Percentiles rank a stretch among this genome's conserved stretches.
These are phyloP conservation scores for Lumnitzera racemosa DNA, from an alignment of 345 rosid genomes.

Conservation along the genomic window DNA sequence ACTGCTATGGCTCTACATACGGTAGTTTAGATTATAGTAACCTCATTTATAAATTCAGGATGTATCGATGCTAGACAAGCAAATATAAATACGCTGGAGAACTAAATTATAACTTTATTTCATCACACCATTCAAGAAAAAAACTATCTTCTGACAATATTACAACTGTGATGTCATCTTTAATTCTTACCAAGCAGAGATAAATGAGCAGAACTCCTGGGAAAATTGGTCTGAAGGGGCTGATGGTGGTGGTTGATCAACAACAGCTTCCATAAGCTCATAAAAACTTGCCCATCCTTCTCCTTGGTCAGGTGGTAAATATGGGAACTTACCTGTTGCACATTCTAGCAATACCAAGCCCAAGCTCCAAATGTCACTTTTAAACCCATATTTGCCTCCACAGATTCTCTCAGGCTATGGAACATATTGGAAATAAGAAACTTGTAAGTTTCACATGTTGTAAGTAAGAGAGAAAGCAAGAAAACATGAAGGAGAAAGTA, in stretches of 20 bases:
- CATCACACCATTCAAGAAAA: too few species aligned
- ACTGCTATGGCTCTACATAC: too few species aligned
- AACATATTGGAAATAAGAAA: not conserved
- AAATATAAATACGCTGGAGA: too few species aligned
- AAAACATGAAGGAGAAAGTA: slow-evolving; percentile 12
- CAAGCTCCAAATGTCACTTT: slow-evolving; percentile 98
- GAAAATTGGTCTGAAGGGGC: slow-evolving; percentile 67
- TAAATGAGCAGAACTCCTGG: slow-evolving; percentile 72
- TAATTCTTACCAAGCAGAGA: slow-evolving; percentile 66
- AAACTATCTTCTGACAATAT: too few species aligned
- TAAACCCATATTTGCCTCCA: slow-evolving; percentile 46
- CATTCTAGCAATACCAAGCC: slow-evolving; percentile 86
- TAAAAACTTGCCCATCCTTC: slow-evolving; percentile 69
- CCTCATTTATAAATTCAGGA: too few species aligned
- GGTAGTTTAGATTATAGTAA: too few species aligned
- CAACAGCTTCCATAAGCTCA: slow-evolving; percentile 88
- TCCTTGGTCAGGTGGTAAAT: slow-evolving; percentile 52
- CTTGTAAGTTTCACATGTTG: slow-evolving; percentile 1
- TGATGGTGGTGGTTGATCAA: slow-evolving; percentile 68
- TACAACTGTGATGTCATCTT: not conserved
- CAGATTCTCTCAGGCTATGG: slow-evolving; percentile 85
- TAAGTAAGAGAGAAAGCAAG: not conserved
- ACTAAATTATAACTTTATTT: too few species aligned
- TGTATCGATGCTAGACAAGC: too few species aligned
- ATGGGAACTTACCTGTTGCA: slow-evolving; percentile 80